Evolutionary conservation across 306 rosid genomes (phyloP), one percentile per base, ranked within the genome.

Genomic region (Trifolium repens): DNA sequence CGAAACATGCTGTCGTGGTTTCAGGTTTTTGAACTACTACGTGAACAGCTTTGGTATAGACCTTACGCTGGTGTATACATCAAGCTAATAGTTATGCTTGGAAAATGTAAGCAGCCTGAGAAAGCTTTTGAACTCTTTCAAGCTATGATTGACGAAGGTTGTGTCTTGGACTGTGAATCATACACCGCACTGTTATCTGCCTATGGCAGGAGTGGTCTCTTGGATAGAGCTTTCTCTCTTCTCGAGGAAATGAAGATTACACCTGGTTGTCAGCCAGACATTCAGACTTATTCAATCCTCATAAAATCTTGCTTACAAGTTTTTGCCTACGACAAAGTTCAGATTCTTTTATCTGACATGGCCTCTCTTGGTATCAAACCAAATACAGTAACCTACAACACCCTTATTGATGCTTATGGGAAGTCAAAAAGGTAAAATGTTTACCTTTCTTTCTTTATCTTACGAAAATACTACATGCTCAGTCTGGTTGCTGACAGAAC

Each of bases 61-160:
- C 96, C 97, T 59, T 74, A 86, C 54, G 4, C 91, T 42, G 93
- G 91, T 81, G 72, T 94, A 68, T 94, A 90, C 82, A 79, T 90
- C 55, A 94, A 90, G 86, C 82, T 91, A 52, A 91, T 94, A 55
- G 96, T 94, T 74, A 91, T 94, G 96, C 97, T 94, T 81, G 97
- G 98, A 60, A 94, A 91, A 84, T 94, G 98, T 82, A 89, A 86
- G 85, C 96, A 89, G 85, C 97, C 96, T 16, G 89, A 87, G 78
- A 94, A 90, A 71, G 98, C 96, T 22, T 74, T 24, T 63, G 90
- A 87, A 74, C 89, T 94, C 75, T 90, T 94, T 79, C 84, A 85
- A 78, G 88, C 84, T 75, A 94, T 91, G 96, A 72, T 91, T 63
- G 90, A 89, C n/a, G 98, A 90, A 84, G 98, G 92, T 55, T 91